Evolutionary conservation across 257 asterid genomes (phyloP).

Genomic region (Capsicum pubescens): DNA sequence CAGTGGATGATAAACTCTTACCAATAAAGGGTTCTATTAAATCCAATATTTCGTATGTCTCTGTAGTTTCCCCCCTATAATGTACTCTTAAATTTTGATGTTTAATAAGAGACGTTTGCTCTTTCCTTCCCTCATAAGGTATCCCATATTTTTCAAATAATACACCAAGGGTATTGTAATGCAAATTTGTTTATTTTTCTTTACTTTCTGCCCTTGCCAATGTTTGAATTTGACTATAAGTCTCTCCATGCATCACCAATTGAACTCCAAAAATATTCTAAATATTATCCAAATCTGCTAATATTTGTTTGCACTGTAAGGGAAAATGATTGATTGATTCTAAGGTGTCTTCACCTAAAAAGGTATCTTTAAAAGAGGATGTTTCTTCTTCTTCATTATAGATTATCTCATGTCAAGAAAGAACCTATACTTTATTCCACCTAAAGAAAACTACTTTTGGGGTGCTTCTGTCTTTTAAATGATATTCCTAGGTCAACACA

Average conservation of each 20-base stretch:
- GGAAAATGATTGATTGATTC: background rate
- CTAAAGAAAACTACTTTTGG: background rate
- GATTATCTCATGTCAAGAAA: conserved; percentile 15
- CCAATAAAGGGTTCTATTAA: too few relatives aligned
- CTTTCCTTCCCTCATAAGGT: background rate
- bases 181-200: background rate
- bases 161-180: background rate
- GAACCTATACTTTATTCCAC: background rate
- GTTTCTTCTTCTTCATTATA: background rate
- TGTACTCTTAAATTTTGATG: background rate
- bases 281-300: background rate
- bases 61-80: background rate
- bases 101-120: background rate
- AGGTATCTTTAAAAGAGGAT: background rate
- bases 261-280: background rate
- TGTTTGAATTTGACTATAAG: background rate
- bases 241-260: background rate
- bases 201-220: background rate
- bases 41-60: too few relatives aligned
- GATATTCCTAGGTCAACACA: background rate
- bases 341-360: background rate
- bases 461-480: background rate
- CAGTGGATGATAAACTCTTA: too few relatives aligned
- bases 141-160: background rate
- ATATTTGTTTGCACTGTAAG: background rate